Evolutionary conservation across 2,329 filamentous ascomycete species (phyloP).

Genomic region (Hymenotorrendiella dingleyae): DNA sequence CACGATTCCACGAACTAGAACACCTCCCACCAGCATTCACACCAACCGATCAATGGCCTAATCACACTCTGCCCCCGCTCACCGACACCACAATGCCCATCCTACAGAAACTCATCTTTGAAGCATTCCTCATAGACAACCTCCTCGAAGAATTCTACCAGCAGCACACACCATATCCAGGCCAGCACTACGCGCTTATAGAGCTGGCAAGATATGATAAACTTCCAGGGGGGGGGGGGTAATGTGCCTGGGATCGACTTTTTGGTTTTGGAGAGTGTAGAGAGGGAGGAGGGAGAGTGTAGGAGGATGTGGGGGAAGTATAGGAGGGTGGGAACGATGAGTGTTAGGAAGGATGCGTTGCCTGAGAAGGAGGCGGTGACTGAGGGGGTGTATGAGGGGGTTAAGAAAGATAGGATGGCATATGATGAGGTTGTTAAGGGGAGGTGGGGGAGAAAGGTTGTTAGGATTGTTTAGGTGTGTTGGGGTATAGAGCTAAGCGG

Average conservation of each 20-base stretch:
- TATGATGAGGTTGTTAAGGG: constrained; percentile 11
- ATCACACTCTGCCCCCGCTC: background rate
- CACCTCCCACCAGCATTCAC: constrained; percentile 9
- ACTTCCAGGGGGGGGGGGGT: constrained; percentile 5
- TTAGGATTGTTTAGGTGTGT: constrained; percentile 7
- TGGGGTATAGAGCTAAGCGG: no score
- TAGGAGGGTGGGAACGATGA: constrained; percentile 7
- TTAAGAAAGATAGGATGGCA: constrained; percentile 8
- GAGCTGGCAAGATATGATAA: constrained; percentile 11
- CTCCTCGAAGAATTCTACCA: constrained; percentile 11
- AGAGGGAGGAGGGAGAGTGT: constrained; percentile 6
- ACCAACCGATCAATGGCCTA: constrained; percentile 4
- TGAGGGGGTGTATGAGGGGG: constrained; percentile 2
- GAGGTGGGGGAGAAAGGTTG: constrained; percentile 9
- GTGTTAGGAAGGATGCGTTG: constrained; percentile 7
- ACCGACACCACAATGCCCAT: background rate
- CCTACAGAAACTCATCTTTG: constrained; percentile 8
- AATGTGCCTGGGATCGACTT: constrained; percentile 10
- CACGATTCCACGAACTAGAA: constrained; percentile 8
- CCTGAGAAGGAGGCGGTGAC: constrained; percentile 6
- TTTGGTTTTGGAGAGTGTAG: constrained; percentile 14
- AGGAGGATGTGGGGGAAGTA: constrained; percentile 10
- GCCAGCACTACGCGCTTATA: constrained; percentile 9
- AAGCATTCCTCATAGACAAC: constrained; percentile 3
- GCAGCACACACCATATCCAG: constrained; percentile 6